Conservation (phyloP, 495 filamentous ascomycete genomes). For the Penicillium parvum region DNA sequence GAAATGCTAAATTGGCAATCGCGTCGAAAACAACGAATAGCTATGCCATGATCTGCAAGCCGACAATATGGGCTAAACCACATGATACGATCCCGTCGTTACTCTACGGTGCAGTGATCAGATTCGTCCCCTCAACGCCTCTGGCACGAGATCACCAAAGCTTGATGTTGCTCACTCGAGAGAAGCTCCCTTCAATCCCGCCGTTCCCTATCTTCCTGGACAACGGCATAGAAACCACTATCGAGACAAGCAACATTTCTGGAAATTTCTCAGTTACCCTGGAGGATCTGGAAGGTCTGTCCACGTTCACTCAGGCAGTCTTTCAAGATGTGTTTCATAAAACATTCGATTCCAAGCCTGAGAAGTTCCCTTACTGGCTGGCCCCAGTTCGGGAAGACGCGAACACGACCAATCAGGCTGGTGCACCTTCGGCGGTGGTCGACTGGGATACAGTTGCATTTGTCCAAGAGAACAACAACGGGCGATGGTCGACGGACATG, state of each 20-base stretch:
- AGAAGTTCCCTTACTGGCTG: conserved; percentile 80
- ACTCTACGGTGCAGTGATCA: conserved; percentile 63
- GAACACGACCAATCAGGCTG: neutral
- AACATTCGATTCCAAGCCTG: conserved; percentile 57
- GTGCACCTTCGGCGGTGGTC: conserved; percentile 39
- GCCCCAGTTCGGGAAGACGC: conserved; percentile 45
- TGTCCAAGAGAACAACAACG: conserved; percentile 47
- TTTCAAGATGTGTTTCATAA: conserved; percentile 93
- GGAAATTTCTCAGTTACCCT: conserved; percentile 31
- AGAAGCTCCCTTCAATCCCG: conserved; percentile 59
- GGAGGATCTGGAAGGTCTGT: conserved; percentile 51
- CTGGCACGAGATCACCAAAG: conserved; percentile 59
- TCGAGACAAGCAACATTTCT: conserved; percentile 47
- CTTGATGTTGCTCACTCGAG: conserved; percentile 68
- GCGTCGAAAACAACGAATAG: conserved; percentile 66
- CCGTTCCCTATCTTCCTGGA: conserved; percentile 68
- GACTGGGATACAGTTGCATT: conserved; percentile 61
- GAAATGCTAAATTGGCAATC: conserved; percentile 84
- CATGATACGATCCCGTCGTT: conserved; percentile 45
- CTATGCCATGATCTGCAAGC: conserved; percentile 78
- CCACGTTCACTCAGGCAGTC: conserved; percentile 65
- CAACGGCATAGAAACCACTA: conserved; percentile 51
- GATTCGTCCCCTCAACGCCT: conserved; percentile 52
- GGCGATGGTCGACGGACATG: conserved; percentile 52
- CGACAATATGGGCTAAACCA: conserved; percentile 64